A percentile compares a stretch with the other conserved stretches of the same genome.
These are phyloP conservation scores for Paecilomyces formosus DNA, from an alignment of 2,329 filamentous ascomycete species.

Conservation along the genomic window DNA sequence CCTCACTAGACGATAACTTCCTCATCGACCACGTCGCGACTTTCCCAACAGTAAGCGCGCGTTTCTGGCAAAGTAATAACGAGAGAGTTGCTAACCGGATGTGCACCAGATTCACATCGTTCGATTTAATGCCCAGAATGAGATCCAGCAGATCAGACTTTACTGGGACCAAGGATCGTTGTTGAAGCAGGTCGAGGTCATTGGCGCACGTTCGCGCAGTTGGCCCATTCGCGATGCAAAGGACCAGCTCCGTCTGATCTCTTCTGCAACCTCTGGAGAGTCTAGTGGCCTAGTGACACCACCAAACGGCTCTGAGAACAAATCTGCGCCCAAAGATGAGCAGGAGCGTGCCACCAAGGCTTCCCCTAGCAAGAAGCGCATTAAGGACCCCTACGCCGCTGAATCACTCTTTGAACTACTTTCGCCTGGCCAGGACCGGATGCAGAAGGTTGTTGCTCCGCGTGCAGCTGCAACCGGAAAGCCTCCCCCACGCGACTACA, in stretches of 20 bases:
- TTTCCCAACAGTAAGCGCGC: constrained; percentile 66
- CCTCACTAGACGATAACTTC: constrained; percentile 89
- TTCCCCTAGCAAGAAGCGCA: constrained; percentile 34
- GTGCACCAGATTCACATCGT: constrained; percentile 71
- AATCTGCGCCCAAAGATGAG: not conserved
- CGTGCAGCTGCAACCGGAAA: constrained; percentile 58
- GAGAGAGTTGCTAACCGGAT: constrained; percentile 5
- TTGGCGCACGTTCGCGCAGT: constrained; percentile 80
- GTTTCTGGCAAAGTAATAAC: not conserved
- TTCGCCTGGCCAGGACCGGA: constrained; percentile 51
- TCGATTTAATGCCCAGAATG: constrained; percentile 65
- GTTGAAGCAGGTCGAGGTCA: constrained; percentile 87
- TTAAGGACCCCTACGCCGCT: constrained; percentile 37
- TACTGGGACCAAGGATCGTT: constrained; percentile 94
- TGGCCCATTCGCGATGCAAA: constrained; percentile 89
- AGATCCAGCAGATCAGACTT: constrained; percentile 79
- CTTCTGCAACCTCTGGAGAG: constrained; percentile 37
- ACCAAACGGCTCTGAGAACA: not conserved
- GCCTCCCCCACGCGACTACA: constrained; percentile 58
- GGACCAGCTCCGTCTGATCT: constrained; percentile 74
- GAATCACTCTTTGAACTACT: constrained; percentile 62
- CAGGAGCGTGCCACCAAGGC: constrained; percentile 9
- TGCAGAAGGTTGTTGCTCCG: constrained; percentile 53
- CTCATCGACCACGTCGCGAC: constrained; percentile 71
- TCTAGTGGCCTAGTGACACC: constrained; percentile 5